Conservation (phyloP, 2,329 filamentous ascomycete genomes). For the Basipetospora chlamydospora region DNA sequence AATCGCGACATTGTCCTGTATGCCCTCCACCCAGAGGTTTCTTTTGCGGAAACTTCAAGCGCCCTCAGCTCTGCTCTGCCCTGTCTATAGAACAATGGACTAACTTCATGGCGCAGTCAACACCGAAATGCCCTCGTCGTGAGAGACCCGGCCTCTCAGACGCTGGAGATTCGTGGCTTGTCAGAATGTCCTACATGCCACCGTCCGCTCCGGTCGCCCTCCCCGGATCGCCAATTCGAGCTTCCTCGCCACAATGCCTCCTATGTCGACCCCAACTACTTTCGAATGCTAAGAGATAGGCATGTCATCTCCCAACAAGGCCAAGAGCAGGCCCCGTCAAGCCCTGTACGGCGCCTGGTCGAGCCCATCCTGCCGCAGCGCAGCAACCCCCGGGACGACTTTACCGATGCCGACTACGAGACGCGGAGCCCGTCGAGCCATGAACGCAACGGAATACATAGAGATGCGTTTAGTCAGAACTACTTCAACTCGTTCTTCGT, state of each 20-base stretch:
- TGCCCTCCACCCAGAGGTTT: conserved; percentile 20
- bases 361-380: conserved; percentile 24
- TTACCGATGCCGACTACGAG: not conserved
- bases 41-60: not conserved
- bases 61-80: not conserved
- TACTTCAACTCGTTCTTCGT: conserved; percentile 92
- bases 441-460: conserved; percentile 59
- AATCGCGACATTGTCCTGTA: conserved; percentile 71
- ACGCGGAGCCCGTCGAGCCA: not conserved
- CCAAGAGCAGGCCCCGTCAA: conserved; percentile 26
- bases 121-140: conserved; percentile 88
- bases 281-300: conserved; percentile 68
- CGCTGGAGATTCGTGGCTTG: conserved; percentile 66
- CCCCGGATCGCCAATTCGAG: conserved; percentile 37
- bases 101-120: conserved; percentile 57
- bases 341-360: conserved; percentile 38
- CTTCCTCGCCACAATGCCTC: conserved; percentile 33
- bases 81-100: conserved; percentile 1
- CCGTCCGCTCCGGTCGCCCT: conserved; percentile 43
- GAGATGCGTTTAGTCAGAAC: conserved; percentile 75
- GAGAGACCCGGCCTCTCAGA: conserved; percentile 70
- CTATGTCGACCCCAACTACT: conserved; percentile 86
- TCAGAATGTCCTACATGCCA: conserved; percentile 86
- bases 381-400: not conserved
- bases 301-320: conserved; percentile 28